phyloP scores from a whole-genome alignment of 768 basidiomycete genomes.

The Mycena pura region DNA sequence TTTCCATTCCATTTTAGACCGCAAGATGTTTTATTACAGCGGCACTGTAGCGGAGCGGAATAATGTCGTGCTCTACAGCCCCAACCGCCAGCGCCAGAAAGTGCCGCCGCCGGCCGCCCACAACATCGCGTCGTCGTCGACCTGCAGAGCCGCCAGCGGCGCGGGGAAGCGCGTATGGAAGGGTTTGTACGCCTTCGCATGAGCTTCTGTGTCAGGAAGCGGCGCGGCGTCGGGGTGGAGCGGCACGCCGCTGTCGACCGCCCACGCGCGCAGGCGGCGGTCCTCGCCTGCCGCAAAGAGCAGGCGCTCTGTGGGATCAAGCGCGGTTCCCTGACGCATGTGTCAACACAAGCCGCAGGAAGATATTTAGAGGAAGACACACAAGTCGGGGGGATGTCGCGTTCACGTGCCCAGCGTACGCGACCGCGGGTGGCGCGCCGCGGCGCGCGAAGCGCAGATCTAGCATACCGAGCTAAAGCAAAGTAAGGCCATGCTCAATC shows the following conservation, averaged over 20 bases:
- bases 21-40: too few relatives aligned
- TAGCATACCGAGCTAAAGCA: constrained; percentile 7
- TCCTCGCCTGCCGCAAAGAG: constrained; percentile 78
- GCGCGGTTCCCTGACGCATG: constrained; percentile 58
- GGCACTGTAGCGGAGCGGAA: too few relatives aligned
- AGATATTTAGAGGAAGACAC: not conserved
- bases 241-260: constrained; percentile 58
- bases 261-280: constrained; percentile 70
- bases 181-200: not conserved
- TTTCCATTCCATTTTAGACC: too few relatives aligned
- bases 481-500: too few relatives aligned
- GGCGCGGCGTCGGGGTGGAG: constrained; percentile 24
- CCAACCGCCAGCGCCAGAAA: constrained; percentile 3
- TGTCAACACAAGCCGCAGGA: not conserved
- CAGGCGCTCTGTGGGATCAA: constrained; percentile 62
- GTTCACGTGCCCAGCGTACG: constrained; percentile 13
- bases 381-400: constrained; percentile 5
- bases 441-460: constrained; percentile 22
- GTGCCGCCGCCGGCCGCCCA: constrained; percentile 8
- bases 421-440: not conserved
- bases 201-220: not conserved
- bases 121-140: not conserved
- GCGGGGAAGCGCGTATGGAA: not conserved
- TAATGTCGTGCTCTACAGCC: not conserved
- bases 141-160: constrained; percentile 1